Percentiles rank a stretch among this genome's conserved stretches.
Conservation (phyloP, 73 alveolate genomes). For the Paramecium sexaurelia region DNA sequence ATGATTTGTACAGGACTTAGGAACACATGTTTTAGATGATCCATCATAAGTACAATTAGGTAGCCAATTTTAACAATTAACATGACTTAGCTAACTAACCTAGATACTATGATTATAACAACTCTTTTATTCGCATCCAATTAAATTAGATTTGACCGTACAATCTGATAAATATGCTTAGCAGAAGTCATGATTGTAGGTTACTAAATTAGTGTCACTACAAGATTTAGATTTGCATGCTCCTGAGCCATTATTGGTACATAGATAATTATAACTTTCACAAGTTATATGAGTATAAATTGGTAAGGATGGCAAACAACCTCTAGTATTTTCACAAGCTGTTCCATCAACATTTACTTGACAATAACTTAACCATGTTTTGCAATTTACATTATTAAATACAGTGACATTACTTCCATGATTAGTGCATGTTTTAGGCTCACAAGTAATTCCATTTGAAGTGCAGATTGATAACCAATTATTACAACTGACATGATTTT, state of each 20-base stretch:
- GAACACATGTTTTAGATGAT: neutral
- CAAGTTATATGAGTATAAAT: neutral
- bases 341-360: slow-evolving; percentile 9
- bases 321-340: slow-evolving; percentile 16
- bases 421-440: neutral
- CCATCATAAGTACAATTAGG: neutral
- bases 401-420: neutral
- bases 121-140: slow-evolving; percentile 17
- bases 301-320: neutral
- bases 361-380: slow-evolving; percentile 7
- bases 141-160: neutral
- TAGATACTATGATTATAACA: neutral
- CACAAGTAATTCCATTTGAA: neutral
- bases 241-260: neutral
- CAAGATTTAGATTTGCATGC: neutral
- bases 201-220: neutral
- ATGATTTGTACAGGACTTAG: slow-evolving; percentile 6
- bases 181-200: neutral
- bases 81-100: neutral
- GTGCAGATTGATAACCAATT: neutral
- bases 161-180: slow-evolving; percentile 22
- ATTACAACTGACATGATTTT: neutral
- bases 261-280: neutral
- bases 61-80: slow-evolving; percentile 12
- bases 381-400: neutral